Conservation (phyloP, 1,284 basidiomycete genomes). For the Mycena sp. region DNA sequence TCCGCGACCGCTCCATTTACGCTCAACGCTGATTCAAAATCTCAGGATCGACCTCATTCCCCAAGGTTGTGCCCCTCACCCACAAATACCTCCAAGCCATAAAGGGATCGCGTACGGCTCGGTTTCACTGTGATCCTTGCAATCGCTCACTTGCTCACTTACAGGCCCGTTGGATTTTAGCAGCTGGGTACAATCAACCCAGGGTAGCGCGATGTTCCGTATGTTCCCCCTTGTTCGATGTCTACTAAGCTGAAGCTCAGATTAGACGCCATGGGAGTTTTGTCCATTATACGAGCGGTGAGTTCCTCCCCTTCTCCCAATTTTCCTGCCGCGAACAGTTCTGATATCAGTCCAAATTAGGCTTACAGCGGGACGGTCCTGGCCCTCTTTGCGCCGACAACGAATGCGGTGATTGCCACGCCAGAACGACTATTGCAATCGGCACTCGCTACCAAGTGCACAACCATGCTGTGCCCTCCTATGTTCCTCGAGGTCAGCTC, state of each 20-base stretch:
- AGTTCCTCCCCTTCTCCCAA: background rate
- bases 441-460: conserved; percentile 3
- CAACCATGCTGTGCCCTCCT: conserved; percentile 7
- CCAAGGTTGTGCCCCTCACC: conserved; percentile 33
- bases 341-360: background rate
- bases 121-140: conserved; percentile 3
- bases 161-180: no score
- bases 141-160: no score
- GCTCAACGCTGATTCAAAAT: background rate
- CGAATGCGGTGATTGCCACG: background rate
- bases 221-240: background rate
- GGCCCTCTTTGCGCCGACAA: conserved; percentile 2
- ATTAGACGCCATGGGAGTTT: conserved; percentile 4
- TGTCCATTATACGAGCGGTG: conserved; percentile 1
- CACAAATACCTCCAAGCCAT: conserved; percentile 2
- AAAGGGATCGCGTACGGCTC: background rate
- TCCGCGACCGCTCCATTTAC: background rate
- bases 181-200: conserved; percentile 1
- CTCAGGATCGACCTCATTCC: conserved; percentile 34
- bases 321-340: background rate
- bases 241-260: background rate
- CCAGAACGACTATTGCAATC: background rate
- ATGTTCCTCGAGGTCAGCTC: conserved; percentile 6
- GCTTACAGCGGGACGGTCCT: conserved; percentile 1
- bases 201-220: conserved; percentile 27